Evolutionary conservation across 306 rosid genomes (phyloP), one percentile per base, ranked within the genome.

Genomic region (Vigna reflexopilosa): DNA sequence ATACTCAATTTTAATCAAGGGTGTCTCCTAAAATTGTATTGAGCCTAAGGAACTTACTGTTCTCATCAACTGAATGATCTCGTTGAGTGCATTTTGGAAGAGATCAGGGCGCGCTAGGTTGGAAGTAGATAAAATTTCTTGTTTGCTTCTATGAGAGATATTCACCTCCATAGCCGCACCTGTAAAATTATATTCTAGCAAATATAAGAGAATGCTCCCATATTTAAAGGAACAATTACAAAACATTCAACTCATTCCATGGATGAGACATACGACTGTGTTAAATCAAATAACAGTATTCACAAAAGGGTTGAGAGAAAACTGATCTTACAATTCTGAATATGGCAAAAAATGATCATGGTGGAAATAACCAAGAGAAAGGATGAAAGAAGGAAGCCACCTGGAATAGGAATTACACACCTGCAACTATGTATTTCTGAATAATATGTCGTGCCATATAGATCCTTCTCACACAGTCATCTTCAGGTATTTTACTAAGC

Each of bases 381-480:
- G 17, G 70, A 40, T 49, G 28, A 67, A 77, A 64, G 30, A 52
- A 65, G 67, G 70, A 79, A 34, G 20, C 30, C 49, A 79, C 58
- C 32, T 40, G 17, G 34, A 81, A 67, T 47, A 30, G 70, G 62
- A 26, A 54, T 52, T 55, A 81, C 84, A 56, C 73, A 92, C 99
- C 99, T 86, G 97, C 83, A 61, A 54, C 86, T 66, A 95, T 93
- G 88, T 95, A 95, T 86, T 93, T 90, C 83, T 88, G 93, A 78
- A 95, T 93, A 82, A 95, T 89, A 88, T 95, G 98, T 12, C 99
- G 88, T 71, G 95, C 86, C 98, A 94, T 94, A 83, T 94, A 94
- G 87, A 94, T 90, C 85, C 98, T 92, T 87, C 93, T 80, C 22
- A 94, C 97, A 15, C 88, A 85, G 81, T 92, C 98, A 81, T 85